Base-by-base conservation (phyloP, 106 monocot genomes). In the Dendrobium nobile region DNA sequence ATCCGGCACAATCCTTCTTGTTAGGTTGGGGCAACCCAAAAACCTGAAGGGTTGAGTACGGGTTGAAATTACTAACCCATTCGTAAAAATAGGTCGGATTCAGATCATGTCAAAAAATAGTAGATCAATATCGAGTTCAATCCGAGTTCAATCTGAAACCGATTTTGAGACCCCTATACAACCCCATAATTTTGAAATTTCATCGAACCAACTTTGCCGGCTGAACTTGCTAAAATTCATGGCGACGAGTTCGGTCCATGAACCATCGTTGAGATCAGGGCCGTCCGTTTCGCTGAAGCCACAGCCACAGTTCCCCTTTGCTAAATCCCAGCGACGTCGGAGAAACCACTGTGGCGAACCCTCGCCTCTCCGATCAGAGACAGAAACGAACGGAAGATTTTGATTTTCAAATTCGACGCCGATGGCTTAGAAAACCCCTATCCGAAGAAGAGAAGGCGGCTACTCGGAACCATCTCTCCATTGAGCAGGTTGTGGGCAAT, bases 1-100 rank as follows among this genome's bases (percentile, higher is more conserved):
- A 84, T 95, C 95, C 9, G 92, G 89, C 40, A 91, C 90, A 61
- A 91, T 86, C 84, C 92, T 95, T 64, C 92, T 82, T 31, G 31
- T 31, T 31, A 31, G 31, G 31, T 1, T 31, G 31, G 31, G 31
- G 31, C 31, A 31, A 31, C 31, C 31, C 31, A 1, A 31, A 31
- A 31, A 31, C 31, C 31, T 1, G 31, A 31, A 31, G 31, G 31
- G 31, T 31, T 31, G 31, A 1, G 31, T 31, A 31, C 31, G 31
- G 31, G 31, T 31, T 31, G 31, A 31, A 31, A 31, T 31, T 31
- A 31, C 1, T 31, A 31, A 31, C 31, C 1, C 31, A 31, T 31
- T 31, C 31, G 1, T 31, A 31, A 31, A 31, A 31, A 31, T 31
- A 31, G 31, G 31, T 31, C 1, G 1, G 31, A 31, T 31, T 31